Conservation (phyloP, 257 asterid genomes). For the Solanum chaucha region DNA sequence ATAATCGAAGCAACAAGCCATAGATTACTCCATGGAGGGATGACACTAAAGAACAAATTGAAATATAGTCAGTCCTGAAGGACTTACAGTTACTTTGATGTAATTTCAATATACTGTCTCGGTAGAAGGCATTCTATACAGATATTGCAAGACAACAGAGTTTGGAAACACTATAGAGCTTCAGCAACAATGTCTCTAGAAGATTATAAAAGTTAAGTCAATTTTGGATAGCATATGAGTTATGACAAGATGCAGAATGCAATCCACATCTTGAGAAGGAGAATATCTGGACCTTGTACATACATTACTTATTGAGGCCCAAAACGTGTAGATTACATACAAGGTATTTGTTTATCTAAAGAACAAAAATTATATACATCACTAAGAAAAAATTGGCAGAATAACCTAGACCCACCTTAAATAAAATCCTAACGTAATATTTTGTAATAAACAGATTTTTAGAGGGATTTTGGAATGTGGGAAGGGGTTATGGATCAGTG, state of each 20-base stretch:
- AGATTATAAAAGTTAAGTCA: neutral
- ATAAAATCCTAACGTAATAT: neutral
- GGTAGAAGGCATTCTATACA: neutral
- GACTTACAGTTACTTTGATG: neutral
- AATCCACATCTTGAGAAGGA: neutral
- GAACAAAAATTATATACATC: neutral
- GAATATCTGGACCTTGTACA: neutral
- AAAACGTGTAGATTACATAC: neutral
- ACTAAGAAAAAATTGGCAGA: neutral
- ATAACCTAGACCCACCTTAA: neutral
- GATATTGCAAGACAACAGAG: neutral
- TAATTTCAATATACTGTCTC: neutral
- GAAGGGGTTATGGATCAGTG: neutral
- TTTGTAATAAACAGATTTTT: neutral
- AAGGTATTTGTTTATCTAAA: neutral
- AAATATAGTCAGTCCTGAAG: constrained; percentile 2
- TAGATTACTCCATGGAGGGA: constrained; percentile 96
- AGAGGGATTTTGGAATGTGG: neutral
- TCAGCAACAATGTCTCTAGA: neutral
- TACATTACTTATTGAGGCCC: neutral
- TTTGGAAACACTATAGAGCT: neutral
- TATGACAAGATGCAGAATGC: neutral
- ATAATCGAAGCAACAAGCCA: constrained; percentile 94
- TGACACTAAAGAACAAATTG: constrained; percentile 30
- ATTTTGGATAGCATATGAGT: neutral